Evolutionary conservation across 345 rosid species (phyloP), one percentile per base, ranked within the genome.

Genomic region (Arabis alpina): DNA sequence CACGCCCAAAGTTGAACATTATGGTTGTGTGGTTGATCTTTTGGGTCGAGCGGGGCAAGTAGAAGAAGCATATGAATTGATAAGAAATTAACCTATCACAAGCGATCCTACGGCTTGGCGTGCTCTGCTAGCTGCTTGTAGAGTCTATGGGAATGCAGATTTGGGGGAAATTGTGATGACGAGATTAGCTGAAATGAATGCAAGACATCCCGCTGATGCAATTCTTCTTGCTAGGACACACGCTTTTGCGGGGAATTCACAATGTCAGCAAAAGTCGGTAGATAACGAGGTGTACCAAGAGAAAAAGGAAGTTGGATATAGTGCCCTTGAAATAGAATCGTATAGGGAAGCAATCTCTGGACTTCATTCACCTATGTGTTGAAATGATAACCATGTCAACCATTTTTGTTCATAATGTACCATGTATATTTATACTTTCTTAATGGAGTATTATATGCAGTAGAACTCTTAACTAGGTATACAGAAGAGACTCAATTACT

Each of bases 31-130:
- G 39, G 75, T 87, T 43, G 96, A 87, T 73, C 82, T 89, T 53
- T 76, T 87, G 28, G 90, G 90, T 39, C 81, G 90, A 56, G 86
- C 82, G 14, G 96, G 90, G 43, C 56, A 85, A 74, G 81, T 89
- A 54, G 75, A 81, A 72, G 92, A 87, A 77, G 86, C 92, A 5
- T 59, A 78, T 68, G 73, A 81, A 34, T 60, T 87, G 10, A 85
- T 89, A 5, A 63, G 64, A 15, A 82, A 78, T 12, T 74, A 85
- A 79, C 87, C 86, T 0, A 71, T 84, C 30, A 80, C 71, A 78
- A 65, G 61, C 0, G 88, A 87, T 59, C 82, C 85, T 27, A 78
- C 84, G 3, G 83, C 87, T 48, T 85, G 90, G 92, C 87, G 92
- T 52, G 71, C 88, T 23, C 40, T 89, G 75, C 85, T 87, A 42